These are phyloP conservation scores for Russula virescens DNA, from an alignment of 768 basidiomycete genomes.

Conservation along the genomic window DNA sequence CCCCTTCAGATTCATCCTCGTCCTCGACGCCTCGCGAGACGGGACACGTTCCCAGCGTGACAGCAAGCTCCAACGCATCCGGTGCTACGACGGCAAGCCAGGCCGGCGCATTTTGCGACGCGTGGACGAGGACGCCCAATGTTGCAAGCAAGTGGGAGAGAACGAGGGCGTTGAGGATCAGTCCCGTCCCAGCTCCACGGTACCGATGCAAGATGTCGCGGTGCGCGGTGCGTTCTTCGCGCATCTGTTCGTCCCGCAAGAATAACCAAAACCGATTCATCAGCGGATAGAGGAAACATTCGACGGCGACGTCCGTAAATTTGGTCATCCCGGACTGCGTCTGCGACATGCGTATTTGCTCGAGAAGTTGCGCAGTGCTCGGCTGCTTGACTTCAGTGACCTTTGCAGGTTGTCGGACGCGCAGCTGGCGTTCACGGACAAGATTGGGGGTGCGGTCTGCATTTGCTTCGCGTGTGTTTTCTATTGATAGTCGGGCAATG, in stretches of 20 bases:
- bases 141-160: slow-evolving; percentile 73
- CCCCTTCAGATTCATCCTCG: slow-evolving; percentile 23
- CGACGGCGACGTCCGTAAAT: slow-evolving; percentile 73
- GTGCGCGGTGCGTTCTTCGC: slow-evolving; percentile 63
- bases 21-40: slow-evolving; percentile 39
- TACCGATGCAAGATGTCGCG: slow-evolving; percentile 53
- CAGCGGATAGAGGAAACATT: slow-evolving; percentile 83
- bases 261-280: slow-evolving; percentile 96
- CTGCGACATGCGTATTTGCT: slow-evolving; percentile 11
- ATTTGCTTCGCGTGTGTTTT: slow-evolving; percentile 49
- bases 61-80: slow-evolving; percentile 74
- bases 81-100: slow-evolving; percentile 82
- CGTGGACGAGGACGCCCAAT: slow-evolving; percentile 74
- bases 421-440: slow-evolving; percentile 68
- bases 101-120: slow-evolving; percentile 70
- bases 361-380: slow-evolving; percentile 17
- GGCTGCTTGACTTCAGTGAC: slow-evolving; percentile 39
- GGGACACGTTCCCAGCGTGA: slow-evolving; percentile 68
- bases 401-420: slow-evolving; percentile 46
- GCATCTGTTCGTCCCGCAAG: slow-evolving; percentile 74
- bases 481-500: slow-evolving; percentile 58
- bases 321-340: slow-evolving; percentile 29
- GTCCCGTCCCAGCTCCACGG: slow-evolving; percentile 69
- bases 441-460: slow-evolving; percentile 54
- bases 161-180: slow-evolving; percentile 73